Percentiles rank a stretch among this genome's conserved stretches.
phyloP scores from a whole-genome alignment of 768 basidiomycete species.

The Rhodotorula diobovata region DNA sequence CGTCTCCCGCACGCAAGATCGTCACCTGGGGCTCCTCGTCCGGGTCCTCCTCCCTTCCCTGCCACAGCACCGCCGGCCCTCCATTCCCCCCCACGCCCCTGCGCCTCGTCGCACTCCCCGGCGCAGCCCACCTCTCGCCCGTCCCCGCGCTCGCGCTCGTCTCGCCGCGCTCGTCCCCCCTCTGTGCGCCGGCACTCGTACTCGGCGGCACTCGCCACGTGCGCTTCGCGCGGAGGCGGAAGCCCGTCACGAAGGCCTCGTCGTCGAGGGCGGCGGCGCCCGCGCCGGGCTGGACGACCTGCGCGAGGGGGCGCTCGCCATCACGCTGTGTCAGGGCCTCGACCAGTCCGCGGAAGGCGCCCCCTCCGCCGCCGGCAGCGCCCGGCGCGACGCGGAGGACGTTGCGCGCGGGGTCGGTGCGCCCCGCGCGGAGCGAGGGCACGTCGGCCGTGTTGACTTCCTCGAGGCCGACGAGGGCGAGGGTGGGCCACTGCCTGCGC shows the following conservation, averaged over 20 bases:
- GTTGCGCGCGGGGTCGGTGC: not conserved
- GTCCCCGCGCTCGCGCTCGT: not conserved
- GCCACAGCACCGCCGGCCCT: conserved; percentile 27
- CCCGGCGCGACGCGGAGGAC: not conserved
- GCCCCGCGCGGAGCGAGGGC: not conserved
- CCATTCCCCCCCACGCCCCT: conserved; percentile 25
- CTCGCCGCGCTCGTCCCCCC: not conserved
- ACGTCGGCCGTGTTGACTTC: not conserved
- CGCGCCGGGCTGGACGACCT: not conserved
- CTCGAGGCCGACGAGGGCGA: conserved; percentile 22
- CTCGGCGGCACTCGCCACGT: not conserved
- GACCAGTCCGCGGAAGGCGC: conserved; percentile 20
- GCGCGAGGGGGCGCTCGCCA: not conserved
- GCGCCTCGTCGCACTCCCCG: not conserved
- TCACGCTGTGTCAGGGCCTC: conserved; percentile 6
- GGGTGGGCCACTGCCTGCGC: conserved; percentile 16
- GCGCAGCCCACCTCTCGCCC: not conserved
- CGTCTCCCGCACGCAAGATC: conserved; percentile 23
- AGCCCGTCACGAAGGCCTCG: conserved; percentile 16
- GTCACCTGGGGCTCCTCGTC: conserved; percentile 10
- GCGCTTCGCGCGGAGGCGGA: conserved; percentile 16
- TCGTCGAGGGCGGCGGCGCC: not conserved
- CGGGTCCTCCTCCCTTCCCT: conserved; percentile 17
- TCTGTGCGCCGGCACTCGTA: no score
- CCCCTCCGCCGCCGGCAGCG: no score